phyloP scores from a whole-genome alignment of 75 land plant genomes.

The Cryptomeria japonica region DNA sequence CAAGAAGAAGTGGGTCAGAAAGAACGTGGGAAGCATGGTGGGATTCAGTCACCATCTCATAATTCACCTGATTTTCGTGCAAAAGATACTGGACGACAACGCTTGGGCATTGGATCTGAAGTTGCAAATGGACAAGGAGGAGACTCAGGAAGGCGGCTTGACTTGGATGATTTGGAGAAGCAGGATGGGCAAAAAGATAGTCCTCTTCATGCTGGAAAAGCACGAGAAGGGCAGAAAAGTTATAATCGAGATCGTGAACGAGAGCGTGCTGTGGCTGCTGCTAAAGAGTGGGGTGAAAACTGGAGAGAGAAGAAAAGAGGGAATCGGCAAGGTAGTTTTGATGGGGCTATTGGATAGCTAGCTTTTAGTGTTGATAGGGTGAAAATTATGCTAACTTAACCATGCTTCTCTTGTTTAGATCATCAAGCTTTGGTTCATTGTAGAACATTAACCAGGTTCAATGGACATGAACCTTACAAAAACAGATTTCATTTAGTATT shows the following conservation, averaged over 20 bases:
- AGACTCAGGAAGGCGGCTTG: conserved; percentile 54
- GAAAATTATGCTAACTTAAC: background rate
- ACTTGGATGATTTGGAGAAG: conserved; percentile 47
- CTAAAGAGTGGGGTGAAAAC: conserved; percentile 87
- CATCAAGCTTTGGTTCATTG: background rate
- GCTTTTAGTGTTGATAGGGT: conserved; percentile 9
- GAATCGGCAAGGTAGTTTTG: conserved; percentile 44
- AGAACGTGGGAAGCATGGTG: conserved; percentile 20
- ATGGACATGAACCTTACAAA: conserved; percentile 4
- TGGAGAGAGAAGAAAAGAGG: conserved; percentile 72
- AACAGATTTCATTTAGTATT: conserved; percentile 12
- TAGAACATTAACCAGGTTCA: conserved; percentile 7
- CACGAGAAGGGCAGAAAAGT: conserved; percentile 32
- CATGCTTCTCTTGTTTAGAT: conserved; percentile 2
- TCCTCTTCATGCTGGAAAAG: conserved; percentile 40
- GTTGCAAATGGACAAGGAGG: conserved; percentile 31
- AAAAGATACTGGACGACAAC: conserved; percentile 18
- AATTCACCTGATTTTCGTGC: conserved; percentile 58
- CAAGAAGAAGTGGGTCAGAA: conserved; percentile 22
- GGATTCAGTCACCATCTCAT: conserved; percentile 37
- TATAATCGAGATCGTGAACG: conserved; percentile 51
- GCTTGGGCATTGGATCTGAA: conserved; percentile 24
- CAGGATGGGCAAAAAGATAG: conserved; percentile 47
- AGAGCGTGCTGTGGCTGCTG: conserved; percentile 67
- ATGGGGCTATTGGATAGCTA: conserved; percentile 20